These are phyloP conservation scores for Gastroboletus turbinatus DNA, from an alignment of 1,284 basidiomycete genomes.

Conservation along the genomic window DNA sequence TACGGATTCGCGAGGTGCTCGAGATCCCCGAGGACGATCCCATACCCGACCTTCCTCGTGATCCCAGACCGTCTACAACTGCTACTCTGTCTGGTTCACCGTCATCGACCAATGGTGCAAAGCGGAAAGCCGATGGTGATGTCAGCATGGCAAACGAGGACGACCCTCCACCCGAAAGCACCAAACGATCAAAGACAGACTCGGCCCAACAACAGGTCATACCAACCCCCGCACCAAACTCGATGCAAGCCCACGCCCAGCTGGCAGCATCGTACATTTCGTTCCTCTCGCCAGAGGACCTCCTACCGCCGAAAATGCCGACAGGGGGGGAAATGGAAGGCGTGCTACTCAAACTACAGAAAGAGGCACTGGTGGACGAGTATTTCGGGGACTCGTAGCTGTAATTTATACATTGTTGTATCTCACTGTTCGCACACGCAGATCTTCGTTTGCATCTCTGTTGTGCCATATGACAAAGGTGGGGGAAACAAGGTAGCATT, in stretches of 20 bases:
- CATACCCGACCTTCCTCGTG: conserved; percentile 50
- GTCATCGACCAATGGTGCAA: conserved; percentile 32
- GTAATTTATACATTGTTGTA: conserved; percentile 17
- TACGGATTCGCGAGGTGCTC: conserved; percentile 55
- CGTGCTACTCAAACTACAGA: conserved; percentile 75
- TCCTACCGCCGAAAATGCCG: conserved; percentile 76
- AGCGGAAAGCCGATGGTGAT: conserved; percentile 54
- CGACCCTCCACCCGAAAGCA: conserved; percentile 15
- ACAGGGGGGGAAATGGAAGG: conserved; percentile 78
- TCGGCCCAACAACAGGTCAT: conserved; percentile 3
- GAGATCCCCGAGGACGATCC: conserved; percentile 53
- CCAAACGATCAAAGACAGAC: conserved; percentile 24
- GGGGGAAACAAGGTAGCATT: neutral
- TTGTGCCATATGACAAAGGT: neutral
- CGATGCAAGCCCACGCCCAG: conserved; percentile 48
- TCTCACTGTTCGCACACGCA: neutral
- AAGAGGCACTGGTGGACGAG: conserved; percentile 83
- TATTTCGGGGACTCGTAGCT: conserved; percentile 49
- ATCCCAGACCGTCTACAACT: neutral
- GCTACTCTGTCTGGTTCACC: conserved; percentile 27
- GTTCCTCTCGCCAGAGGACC: conserved; percentile 70
- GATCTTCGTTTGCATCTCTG: neutral
- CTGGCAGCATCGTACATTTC: conserved; percentile 71
- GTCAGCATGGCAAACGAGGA: conserved; percentile 33
- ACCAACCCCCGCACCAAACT: conserved; percentile 22